Conservation (phyloP, 352 stramenopile species). For the Pythium utonaiense region DNA sequence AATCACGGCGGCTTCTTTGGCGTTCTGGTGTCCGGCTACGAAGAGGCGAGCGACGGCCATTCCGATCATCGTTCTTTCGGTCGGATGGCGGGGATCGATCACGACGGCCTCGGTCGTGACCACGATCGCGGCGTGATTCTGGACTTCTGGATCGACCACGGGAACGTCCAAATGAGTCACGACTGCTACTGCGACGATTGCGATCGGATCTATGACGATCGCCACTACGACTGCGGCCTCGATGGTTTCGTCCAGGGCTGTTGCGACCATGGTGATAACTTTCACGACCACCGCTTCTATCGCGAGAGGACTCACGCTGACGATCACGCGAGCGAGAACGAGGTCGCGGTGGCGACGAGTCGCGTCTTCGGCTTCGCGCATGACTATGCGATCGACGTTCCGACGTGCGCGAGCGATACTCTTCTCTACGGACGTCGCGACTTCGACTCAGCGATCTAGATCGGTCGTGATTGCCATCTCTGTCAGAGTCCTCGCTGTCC, state of each 20-base stretch:
- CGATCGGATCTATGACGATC: background rate
- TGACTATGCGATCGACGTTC: background rate
- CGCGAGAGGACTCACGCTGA: background rate
- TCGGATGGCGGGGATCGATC: background rate
- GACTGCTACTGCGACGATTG: background rate
- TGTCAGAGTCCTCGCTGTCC: conserved; percentile 15
- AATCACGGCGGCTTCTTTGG: conserved; percentile 5
- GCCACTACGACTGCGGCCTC: background rate
- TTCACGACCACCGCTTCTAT: background rate
- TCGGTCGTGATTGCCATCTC: background rate
- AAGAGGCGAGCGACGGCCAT: background rate
- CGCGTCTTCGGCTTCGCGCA: background rate
- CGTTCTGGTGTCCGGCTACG: conserved; percentile 2
- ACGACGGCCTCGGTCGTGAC: background rate
- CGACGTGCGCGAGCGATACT: background rate
- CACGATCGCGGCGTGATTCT: background rate
- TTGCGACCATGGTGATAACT: background rate
- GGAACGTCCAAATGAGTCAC: background rate
- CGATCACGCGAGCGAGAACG: conserved; percentile 1
- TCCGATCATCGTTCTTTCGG: background rate
- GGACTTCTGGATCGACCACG: background rate
- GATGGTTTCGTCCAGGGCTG: background rate
- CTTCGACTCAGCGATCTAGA: background rate
- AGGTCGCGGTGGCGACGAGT: background rate
- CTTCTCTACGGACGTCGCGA: background rate